phyloP scores from a whole-genome alignment of 768 basidiomycete species.

The Xerocomus potaroensis region DNA sequence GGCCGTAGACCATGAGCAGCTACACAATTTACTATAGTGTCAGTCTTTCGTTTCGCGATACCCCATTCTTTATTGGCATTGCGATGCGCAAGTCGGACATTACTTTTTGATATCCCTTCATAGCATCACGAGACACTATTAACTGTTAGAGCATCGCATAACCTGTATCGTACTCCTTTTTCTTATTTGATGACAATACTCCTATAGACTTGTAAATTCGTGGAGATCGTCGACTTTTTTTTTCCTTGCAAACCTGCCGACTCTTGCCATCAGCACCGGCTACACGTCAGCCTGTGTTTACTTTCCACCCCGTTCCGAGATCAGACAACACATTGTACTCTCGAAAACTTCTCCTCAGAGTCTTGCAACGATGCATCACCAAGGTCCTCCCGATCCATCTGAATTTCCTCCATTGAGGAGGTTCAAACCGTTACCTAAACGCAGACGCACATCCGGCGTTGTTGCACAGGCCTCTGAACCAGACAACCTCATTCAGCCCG shows the following conservation, averaged over 20 bases:
- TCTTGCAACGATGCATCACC: conserved; percentile 44
- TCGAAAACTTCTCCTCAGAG: conserved; percentile 10
- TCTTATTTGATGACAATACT: conserved; percentile 22
- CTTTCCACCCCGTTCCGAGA: too few species aligned
- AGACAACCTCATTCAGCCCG: conserved; percentile 29
- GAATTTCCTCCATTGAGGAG: conserved; percentile 60
- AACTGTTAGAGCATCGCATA: conserved; percentile 65
- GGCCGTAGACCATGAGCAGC: conserved; percentile 46
- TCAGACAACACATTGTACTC: conserved; percentile 8
- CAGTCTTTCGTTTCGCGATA: conserved; percentile 52
- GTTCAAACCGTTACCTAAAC: conserved; percentile 77
- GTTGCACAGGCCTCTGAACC: conserved; percentile 22
- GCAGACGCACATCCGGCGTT: conserved; percentile 50
- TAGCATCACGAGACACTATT: conserved; percentile 59
- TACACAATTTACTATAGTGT: conserved; percentile 36
- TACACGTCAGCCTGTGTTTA: conserved; percentile 31
- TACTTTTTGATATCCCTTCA: conserved; percentile 35
- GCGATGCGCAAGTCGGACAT: conserved; percentile 48
- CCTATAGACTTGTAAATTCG: conserved; percentile 6
- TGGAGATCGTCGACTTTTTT: not conserved
- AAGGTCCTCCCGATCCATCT: conserved; percentile 55
- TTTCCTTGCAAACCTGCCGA: too few species aligned
- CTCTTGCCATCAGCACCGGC: too few species aligned
- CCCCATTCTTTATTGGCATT: conserved; percentile 40
- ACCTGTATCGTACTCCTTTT: conserved; percentile 38